These are phyloP conservation scores for Clarireedia paspali DNA, from an alignment of 2,329 filamentous ascomycete genomes.

Conservation along the genomic window DNA sequence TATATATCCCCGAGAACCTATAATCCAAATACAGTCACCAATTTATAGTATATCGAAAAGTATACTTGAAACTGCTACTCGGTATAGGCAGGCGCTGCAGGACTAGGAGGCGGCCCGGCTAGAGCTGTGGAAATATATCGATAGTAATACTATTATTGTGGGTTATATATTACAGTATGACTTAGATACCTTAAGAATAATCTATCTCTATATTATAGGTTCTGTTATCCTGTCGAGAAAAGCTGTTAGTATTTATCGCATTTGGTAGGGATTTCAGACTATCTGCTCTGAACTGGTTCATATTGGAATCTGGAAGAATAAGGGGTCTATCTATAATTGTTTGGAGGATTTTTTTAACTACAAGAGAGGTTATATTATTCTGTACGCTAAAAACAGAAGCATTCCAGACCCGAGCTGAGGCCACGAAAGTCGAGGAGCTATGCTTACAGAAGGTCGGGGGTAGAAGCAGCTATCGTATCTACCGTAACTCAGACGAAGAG, in stretches of 20 bases:
- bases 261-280: conserved; percentile 31
- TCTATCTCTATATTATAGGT: conserved; percentile 38
- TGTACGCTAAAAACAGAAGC: conserved; percentile 33
- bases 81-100: conserved; percentile 27
- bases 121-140: conserved; percentile 35
- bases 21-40: conserved; percentile 32
- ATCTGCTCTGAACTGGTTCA: conserved; percentile 31
- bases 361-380: conserved; percentile 41
- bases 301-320: conserved; percentile 31
- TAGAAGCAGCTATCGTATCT: too few relatives aligned
- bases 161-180: conserved; percentile 41
- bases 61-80: conserved; percentile 29
- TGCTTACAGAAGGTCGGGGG: neutral
- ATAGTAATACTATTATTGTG: conserved; percentile 38
- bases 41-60: conserved; percentile 33
- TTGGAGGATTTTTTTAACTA: conserved; percentile 38
- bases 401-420: conserved; percentile 31
- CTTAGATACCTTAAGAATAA: conserved; percentile 36
- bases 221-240: conserved; percentile 34
- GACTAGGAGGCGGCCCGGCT: conserved; percentile 38
- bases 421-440: conserved; percentile 16
- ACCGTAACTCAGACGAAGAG: too few relatives aligned
- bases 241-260: conserved; percentile 22
- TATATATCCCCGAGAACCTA: conserved; percentile 31
- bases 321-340: conserved; percentile 36